Percentiles rank a stretch among this genome's conserved stretches.
phyloP scores from a whole-genome alignment of 2,329 filamentous ascomycete species.

The Trichoderma koningiopsis region DNA sequence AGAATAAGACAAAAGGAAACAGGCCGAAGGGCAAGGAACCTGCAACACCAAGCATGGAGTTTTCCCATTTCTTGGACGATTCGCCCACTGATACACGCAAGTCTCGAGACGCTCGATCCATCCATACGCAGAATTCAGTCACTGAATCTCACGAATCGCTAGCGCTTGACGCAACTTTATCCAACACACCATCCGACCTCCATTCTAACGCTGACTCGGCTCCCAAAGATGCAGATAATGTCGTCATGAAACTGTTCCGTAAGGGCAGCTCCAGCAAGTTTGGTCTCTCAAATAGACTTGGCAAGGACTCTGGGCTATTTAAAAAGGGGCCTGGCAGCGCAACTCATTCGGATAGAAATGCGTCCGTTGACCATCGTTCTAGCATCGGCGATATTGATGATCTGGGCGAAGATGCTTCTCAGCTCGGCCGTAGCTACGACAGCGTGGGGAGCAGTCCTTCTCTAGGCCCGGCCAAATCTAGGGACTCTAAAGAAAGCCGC shows the following conservation, averaged over 20 bases:
- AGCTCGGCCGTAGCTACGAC: slow-evolving; percentile 56
- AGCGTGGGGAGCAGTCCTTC: slow-evolving; percentile 60
- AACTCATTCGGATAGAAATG: slow-evolving; percentile 59
- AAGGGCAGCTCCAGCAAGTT: slow-evolving; percentile 69
- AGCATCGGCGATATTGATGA: slow-evolving; percentile 61
- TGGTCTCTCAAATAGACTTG: slow-evolving; percentile 58
- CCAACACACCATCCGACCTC: slow-evolving; percentile 60
- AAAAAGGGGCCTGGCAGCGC: slow-evolving; percentile 63
- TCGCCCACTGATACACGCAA: slow-evolving; percentile 56
- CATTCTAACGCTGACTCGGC: slow-evolving; percentile 44
- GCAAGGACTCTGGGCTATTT: slow-evolving; percentile 57
- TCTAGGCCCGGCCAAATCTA: slow-evolving; percentile 54
- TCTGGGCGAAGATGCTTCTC: slow-evolving; percentile 47
- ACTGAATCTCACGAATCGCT: slow-evolving; percentile 64
- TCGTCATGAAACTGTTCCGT: slow-evolving; percentile 62
- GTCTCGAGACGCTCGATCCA: slow-evolving; percentile 59
- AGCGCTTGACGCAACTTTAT: slow-evolving; percentile 56
- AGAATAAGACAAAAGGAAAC: slow-evolving; percentile 39
- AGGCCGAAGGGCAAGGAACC: slow-evolving; percentile 43
- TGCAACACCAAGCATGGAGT: slow-evolving; percentile 44
- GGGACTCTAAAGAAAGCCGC: slow-evolving; percentile 51
- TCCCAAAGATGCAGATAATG: slow-evolving; percentile 57
- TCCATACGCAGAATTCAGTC: slow-evolving; percentile 60
- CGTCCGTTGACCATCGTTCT: slow-evolving; percentile 55
- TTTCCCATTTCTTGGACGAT: slow-evolving; percentile 44